Evolutionary conservation across 2,329 filamentous ascomycete genomes (phyloP).

Genomic region (Aspergillus sojae): DNA sequence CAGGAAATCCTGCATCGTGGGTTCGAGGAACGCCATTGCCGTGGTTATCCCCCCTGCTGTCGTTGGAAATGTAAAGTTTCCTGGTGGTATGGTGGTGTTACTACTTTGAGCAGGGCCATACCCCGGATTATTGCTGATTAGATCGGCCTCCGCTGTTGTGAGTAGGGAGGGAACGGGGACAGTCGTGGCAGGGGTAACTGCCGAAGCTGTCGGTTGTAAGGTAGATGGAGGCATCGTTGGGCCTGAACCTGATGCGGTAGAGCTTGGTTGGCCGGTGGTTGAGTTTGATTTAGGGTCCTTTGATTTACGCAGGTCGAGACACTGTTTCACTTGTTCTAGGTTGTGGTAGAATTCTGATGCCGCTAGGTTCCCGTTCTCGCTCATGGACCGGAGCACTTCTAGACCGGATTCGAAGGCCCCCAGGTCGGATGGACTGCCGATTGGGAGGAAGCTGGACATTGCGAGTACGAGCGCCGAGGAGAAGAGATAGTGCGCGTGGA

Average conservation of each 20-base stretch:
- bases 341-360: slow-evolving; percentile 39
- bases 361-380: slow-evolving; percentile 40
- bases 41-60: slow-evolving; percentile 36
- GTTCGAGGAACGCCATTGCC: slow-evolving; percentile 42
- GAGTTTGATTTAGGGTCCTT: slow-evolving; percentile 4
- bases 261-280: background rate
- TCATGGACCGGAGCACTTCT: slow-evolving; percentile 36
- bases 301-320: slow-evolving; percentile 25
- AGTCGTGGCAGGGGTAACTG: background rate
- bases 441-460: slow-evolving; percentile 39
- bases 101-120: background rate
- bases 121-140: background rate
- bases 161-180: background rate
- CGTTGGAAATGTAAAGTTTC: slow-evolving; percentile 5
- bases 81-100: background rate
- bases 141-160: background rate
- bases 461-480: slow-evolving; percentile 41
- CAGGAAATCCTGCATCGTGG: slow-evolving; percentile 43
- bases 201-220: background rate
- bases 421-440: slow-evolving; percentile 34
- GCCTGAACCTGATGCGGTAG: background rate
- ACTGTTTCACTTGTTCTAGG: slow-evolving; percentile 35
- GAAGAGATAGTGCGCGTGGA: slow-evolving; percentile 45
- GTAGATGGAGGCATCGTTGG: background rate
- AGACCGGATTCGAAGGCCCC: slow-evolving; percentile 36